These are phyloP conservation scores for Penicillium sumatraense DNA, from an alignment of 2,329 filamentous ascomycete species.

Conservation along the genomic window DNA sequence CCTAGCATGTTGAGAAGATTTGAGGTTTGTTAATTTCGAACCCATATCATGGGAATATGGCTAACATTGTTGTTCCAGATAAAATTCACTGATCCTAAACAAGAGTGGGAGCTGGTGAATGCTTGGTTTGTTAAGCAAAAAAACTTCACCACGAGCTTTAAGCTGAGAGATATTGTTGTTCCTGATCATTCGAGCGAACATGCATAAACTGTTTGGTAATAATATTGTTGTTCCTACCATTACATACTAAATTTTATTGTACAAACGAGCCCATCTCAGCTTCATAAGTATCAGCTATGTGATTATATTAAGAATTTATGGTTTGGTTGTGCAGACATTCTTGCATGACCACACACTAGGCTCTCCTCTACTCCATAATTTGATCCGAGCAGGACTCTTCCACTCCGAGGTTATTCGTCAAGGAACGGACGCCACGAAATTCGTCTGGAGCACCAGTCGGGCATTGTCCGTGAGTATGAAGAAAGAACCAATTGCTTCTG, in stretches of 20 bases:
- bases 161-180: neutral
- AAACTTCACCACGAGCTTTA: slow-evolving; percentile 13
- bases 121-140: slow-evolving; percentile 57
- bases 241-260: neutral
- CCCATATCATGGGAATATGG: neutral
- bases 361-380: too few relatives aligned
- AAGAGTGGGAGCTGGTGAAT: slow-evolving; percentile 40
- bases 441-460: neutral
- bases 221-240: neutral
- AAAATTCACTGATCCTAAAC: slow-evolving; percentile 18
- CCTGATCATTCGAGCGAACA: neutral
- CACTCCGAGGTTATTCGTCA: neutral
- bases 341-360: neutral
- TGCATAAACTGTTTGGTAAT: neutral
- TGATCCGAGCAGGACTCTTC: too few relatives aligned
- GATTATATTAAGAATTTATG: neutral
- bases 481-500: too few relatives aligned
- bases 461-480: neutral
- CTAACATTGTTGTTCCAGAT: slow-evolving; percentile 15
- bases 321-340: neutral
- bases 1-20: slow-evolving; percentile 32
- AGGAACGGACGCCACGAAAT: neutral
- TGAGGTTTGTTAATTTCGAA: neutral
- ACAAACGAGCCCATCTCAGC: neutral
- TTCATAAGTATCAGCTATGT: neutral